Conservation (phyloP, 139 green algal genomes). For the Chlamydomonas sphaeroides region DNA sequence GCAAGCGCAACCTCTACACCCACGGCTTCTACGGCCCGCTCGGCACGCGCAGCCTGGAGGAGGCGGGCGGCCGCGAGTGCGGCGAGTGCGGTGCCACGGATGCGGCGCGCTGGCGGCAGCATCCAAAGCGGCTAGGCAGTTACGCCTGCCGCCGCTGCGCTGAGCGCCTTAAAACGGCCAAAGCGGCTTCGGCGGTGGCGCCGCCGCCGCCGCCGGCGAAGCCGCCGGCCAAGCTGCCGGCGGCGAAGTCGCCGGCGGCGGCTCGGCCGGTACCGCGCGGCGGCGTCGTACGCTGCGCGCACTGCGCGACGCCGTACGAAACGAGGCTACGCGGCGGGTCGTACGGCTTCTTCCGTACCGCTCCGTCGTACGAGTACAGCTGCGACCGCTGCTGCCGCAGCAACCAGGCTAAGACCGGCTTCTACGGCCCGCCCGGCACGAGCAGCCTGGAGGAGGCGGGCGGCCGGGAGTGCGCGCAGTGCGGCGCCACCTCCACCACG, state of each 20-base stretch:
- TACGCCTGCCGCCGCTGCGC: no score
- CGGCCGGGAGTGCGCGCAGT: not conserved
- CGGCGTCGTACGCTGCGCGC: not conserved
- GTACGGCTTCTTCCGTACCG: constrained; percentile 9
- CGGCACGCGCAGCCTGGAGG: not conserved
- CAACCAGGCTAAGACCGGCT: not conserved
- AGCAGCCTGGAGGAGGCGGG: not conserved
- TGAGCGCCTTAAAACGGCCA: no score
- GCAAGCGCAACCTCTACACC: not conserved
- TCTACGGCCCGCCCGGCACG: constrained; percentile 6
- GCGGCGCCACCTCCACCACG: not conserved
- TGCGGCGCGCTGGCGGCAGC: not conserved
- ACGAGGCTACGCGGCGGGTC: not conserved
- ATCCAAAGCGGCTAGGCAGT: no score
- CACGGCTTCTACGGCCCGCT: not conserved
- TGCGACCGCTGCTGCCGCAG: not conserved
- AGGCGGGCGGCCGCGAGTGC: not conserved
- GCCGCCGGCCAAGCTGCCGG: no score
- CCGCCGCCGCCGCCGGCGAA: no score
- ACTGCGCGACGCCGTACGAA: not conserved
- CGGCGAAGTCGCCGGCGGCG: no score
- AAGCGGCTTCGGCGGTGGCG: no score
- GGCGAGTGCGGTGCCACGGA: not conserved
- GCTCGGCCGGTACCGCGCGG: no score
- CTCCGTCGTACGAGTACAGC: not conserved